Evolutionary conservation across 129 eudicot genomes (phyloP).

Genomic region (Calendula officinalis): DNA sequence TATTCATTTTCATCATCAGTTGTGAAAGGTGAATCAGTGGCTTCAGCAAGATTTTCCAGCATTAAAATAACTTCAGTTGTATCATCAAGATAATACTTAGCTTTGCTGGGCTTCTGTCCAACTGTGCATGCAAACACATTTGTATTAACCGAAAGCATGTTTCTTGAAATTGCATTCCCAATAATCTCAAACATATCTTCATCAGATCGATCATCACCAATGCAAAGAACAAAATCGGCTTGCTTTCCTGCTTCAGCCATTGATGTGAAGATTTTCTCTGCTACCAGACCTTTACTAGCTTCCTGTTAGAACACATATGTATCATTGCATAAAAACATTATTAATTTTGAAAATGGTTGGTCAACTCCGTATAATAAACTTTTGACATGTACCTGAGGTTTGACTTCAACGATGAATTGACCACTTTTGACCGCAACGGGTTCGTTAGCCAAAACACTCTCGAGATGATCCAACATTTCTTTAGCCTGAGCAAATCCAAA

Average conservation of each 20-base stretch:
- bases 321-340: background rate
- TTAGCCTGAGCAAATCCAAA: conserved; percentile 91
- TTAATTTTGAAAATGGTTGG: background rate
- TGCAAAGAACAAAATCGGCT: conserved; percentile 85
- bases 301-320: conserved; percentile 52
- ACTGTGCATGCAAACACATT: conserved; percentile 86
- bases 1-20: conserved; percentile 41
- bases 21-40: conserved; percentile 61
- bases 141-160: conserved; percentile 59
- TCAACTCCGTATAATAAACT: too few relatives aligned
- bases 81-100: conserved; percentile 84
- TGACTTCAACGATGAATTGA: conserved; percentile 87
- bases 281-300: conserved; percentile 81
- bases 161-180: conserved; percentile 62
- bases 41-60: conserved; percentile 84
- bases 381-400: conserved; percentile 93
- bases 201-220: conserved; percentile 92
- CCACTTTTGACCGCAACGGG: conserved; percentile 93
- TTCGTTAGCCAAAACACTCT: conserved; percentile 87
- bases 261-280: conserved; percentile 70
- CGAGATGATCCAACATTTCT: conserved; percentile 86
- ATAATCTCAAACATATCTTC: conserved; percentile 94
- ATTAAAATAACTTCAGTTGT: conserved; percentile 61
- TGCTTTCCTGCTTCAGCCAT: conserved; percentile 58
- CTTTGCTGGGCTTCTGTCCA: conserved; percentile 96